These are phyloP conservation scores for Pythium phragmitis DNA, from an alignment of 352 stramenopile species.

Conservation along the genomic window DNA sequence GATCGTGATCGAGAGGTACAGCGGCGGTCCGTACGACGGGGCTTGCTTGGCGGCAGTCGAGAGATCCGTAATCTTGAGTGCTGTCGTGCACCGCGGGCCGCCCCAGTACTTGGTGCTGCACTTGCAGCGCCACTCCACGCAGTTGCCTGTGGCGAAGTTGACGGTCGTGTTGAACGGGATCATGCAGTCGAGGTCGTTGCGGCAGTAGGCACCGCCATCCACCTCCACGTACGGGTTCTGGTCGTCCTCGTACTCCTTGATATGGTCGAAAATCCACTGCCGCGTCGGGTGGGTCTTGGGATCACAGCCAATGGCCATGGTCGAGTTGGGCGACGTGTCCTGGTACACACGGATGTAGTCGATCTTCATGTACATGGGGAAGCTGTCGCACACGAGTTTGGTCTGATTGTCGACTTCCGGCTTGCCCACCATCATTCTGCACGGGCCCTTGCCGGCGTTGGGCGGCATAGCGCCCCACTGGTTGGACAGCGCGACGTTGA, in stretches of 20 bases:
- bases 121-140: conserved; percentile 45
- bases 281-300: conserved; percentile 60
- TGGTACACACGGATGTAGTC: conserved; percentile 85
- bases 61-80: conserved; percentile 31
- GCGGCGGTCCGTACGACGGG: conserved; percentile 32
- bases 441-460: conserved; percentile 42
- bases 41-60: background rate
- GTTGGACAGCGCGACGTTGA: conserved; percentile 94
- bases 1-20: conserved; percentile 31
- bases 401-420: conserved; percentile 48
- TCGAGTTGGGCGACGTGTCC: conserved; percentile 36
- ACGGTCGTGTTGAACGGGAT: conserved; percentile 36
- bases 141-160: conserved; percentile 56
- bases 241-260: conserved; percentile 72
- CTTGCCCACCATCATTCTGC: conserved; percentile 47
- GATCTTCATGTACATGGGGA: conserved; percentile 74
- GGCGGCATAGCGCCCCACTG: conserved; percentile 83
- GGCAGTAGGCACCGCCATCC: conserved; percentile 57
- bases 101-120: conserved; percentile 64
- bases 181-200: conserved; percentile 55
- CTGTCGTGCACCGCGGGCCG: conserved; percentile 59
- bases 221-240: conserved; percentile 61
- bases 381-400: conserved; percentile 45
- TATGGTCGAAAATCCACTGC: conserved; percentile 75
- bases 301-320: conserved; percentile 63